Evolutionary conservation across 345 rosid genomes (phyloP), one percentile per base, ranked within the genome.

Genomic region (Theobroma cacao): DNA sequence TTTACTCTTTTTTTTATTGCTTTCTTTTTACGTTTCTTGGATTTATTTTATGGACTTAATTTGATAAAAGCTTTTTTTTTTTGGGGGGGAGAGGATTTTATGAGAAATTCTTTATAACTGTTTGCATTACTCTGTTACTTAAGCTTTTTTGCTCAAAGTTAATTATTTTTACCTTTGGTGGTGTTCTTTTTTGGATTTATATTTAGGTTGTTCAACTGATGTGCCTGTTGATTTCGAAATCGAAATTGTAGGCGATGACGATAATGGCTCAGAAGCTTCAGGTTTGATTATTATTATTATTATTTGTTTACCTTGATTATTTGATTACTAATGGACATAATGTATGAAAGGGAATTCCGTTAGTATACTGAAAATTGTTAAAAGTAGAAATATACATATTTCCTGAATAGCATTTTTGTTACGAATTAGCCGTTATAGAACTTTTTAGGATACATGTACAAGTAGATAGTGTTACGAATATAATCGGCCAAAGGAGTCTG

Each of bases 171-270:
- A 18, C 43, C 24, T 34, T 36, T 64, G 14, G 14, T 13, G 14
- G 2, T 26, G 4, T n/a, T 2, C 3, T 7, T 33, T 20, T 34
- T 63, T 17, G 18, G 14, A 5, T 36, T 20, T 45, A 17, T 15
- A 7, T 58, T 59, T 58, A 58, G 52, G 65, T 36, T 22, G 15
- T 40, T 75, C 77, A 28, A 45, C 20, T 26, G 66, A 59, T 60
- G 53, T 43, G 26, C 77, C 77, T 75, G 69, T 28, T 50, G 60
- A 50, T 30, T 30, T 71, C 14, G 75, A 30, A 0, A 18, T 75
- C 13, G 77, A 60, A 60, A 75, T 43, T 60, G 40, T 18, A 10
- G 41, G 58, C 53, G 68, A 40, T 4, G 66, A 60, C 3, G 67
- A 61, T 11, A 59, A 40, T 3, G 17, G 65, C 17, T 60, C 56